Evolutionary conservation across 2,329 filamentous ascomycete species (phyloP), one percentile per base, ranked within the genome.

Genomic region (Zymoseptoria pseudotritici): DNA sequence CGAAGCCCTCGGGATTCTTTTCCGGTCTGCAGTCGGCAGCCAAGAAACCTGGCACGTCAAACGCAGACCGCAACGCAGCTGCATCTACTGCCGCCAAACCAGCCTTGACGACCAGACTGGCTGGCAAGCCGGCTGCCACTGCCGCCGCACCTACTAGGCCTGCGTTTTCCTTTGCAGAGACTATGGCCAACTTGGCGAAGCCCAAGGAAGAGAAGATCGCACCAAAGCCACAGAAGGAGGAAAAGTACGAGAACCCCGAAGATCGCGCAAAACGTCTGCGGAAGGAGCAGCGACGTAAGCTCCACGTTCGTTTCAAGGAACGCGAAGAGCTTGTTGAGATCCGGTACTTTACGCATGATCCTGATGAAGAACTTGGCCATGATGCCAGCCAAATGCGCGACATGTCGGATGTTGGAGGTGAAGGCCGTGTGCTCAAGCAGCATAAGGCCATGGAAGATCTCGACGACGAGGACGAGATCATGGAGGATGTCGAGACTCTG

Each of bases 251-350:
- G 71, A 90, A 86, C 0, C 77, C 84, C 0, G 86, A 89, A 67
- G 82, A 90, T 70, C 86, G 80, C 66, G 77, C 80, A 1, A 88
- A 85, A 67, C 83, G 89, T 10, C 76, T 90, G 4, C 84, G 88
- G 42, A 91, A 90, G 68, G 88, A 91, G 70, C 81, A 84, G 60
- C 82, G 89, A 54, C 82, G 87, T 42, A 84, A 87, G 63, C 77
- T 91, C 21, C 82, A 86, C 11, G 89, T 93, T 5, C 82, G 77
- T 6, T 93, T 88, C 80, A 89, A 86, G 69, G 80, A 84, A 0
- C 88, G 87, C 55, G 77, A 82, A 19, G 82, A 85, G 29, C 79
- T 93, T 29, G 86, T 86, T 1, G 78, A 89, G 65, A 78, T 90
- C 58, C 83, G 83, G 63, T 77, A 86, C 55, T 91, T 92, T 74